Evolutionary conservation across 768 basidiomycete species (phyloP).

Genomic region (Tulasnella sp.): DNA sequence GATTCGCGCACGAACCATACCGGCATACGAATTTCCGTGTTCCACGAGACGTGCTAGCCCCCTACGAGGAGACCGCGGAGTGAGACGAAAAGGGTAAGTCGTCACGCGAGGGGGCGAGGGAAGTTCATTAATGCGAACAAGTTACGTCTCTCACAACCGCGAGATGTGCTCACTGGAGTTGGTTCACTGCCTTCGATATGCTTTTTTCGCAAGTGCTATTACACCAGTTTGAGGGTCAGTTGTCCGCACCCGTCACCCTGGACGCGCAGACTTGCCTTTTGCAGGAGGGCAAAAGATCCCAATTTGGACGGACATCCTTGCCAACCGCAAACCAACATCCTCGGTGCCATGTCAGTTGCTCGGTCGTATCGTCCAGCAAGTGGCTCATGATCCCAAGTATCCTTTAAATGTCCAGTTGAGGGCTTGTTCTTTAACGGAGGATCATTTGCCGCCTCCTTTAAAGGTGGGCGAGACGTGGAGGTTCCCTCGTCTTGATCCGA

Average conservation of each 20-base stretch:
- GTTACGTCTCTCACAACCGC: not conserved
- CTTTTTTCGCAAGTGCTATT: slow-evolving; percentile 16
- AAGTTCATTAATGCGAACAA: not conserved
- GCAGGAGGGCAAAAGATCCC: slow-evolving; percentile 8
- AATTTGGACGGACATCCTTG: slow-evolving; percentile 16
- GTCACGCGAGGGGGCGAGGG: not conserved
- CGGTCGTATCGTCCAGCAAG: not conserved
- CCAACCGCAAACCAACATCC: slow-evolving; percentile 16
- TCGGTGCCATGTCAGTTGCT: not conserved
- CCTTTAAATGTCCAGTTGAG: not conserved
- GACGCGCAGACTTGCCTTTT: slow-evolving; percentile 7
- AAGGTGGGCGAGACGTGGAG: not conserved
- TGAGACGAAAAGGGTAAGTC: not conserved
- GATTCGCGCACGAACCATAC: slow-evolving; percentile 17
- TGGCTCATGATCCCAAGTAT: slow-evolving; percentile 5
- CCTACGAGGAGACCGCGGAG: not conserved
- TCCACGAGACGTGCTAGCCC: not conserved
- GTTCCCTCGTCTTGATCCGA: not conserved
- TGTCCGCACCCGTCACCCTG: not conserved
- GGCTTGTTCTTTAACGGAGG: not conserved
- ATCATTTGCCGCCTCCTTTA: not conserved
- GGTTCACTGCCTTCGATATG: slow-evolving; percentile 11
- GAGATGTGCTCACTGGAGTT: not conserved
- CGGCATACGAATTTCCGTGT: slow-evolving; percentile 4
- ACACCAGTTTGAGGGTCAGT: not conserved